phyloP scores from a whole-genome alignment of 345 rosid genomes.

The Isatis tinctoria region DNA sequence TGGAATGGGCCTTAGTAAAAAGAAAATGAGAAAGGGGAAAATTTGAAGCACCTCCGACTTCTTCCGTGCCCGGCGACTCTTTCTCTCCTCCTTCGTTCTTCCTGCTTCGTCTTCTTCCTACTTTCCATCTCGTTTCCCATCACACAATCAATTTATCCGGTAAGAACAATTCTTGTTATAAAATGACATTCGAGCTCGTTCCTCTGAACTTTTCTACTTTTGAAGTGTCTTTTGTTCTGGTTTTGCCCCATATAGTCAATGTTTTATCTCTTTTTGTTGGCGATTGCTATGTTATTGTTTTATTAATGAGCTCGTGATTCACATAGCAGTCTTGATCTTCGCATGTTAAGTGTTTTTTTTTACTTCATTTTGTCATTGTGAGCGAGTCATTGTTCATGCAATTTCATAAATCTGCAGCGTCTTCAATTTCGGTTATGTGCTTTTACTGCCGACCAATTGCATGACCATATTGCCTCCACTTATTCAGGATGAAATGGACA shows the following conservation, averaged over 20 bases:
- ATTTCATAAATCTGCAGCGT: background rate
- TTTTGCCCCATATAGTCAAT: background rate
- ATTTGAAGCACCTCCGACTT: background rate
- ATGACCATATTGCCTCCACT: conserved; percentile 8
- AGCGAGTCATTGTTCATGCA: background rate
- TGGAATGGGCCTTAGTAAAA: background rate
- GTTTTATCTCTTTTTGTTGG: background rate
- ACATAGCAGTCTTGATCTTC: background rate
- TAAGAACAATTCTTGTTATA: background rate
- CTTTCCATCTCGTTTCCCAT: background rate
- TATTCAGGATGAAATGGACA: conserved; percentile 47
- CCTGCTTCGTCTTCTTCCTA: background rate
- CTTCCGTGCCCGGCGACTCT: background rate
- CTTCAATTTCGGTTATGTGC: background rate
- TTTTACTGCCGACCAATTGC: background rate
- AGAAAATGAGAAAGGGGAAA: background rate
- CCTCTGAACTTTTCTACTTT: background rate
- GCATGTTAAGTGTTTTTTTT: background rate
- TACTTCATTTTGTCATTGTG: background rate
- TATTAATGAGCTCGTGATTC: background rate
- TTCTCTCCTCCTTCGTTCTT: background rate
- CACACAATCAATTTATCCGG: background rate
- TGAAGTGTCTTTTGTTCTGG: background rate
- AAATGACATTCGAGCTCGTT: background rate
- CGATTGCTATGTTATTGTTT: background rate